Conservation (phyloP, 805 yeast genomes). For the Wickerhamiella siamensis region DNA sequence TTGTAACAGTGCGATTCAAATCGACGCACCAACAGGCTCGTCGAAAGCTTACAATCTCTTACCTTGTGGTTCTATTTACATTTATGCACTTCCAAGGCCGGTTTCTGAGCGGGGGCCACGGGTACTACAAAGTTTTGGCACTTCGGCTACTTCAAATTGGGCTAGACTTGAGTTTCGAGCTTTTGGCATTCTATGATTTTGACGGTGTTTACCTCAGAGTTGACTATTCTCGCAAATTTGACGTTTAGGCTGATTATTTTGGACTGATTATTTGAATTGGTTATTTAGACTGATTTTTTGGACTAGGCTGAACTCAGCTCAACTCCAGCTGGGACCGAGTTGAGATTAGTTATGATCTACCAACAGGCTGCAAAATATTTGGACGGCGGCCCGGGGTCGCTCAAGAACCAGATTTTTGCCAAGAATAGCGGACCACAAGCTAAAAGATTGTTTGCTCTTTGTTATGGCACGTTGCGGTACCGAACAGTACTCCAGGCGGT, state of each 20-base stretch:
- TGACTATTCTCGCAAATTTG: background rate
- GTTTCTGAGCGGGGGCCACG: conserved; percentile 7
- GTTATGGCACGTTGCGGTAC: conserved; percentile 61
- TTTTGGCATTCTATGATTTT: conserved; percentile 6
- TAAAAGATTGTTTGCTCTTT: conserved; percentile 74
- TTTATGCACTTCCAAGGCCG: conserved; percentile 10
- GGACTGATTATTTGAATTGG: background rate
- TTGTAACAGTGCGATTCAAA: background rate
- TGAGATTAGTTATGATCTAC: conserved; percentile 19
- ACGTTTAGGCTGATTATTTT: background rate
- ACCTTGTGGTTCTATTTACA: conserved; percentile 2
- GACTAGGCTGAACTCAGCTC: too few relatives aligned
- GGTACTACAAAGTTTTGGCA: conserved; percentile 5
- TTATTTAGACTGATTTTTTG: too few relatives aligned
- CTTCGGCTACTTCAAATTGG: conserved; percentile 4
- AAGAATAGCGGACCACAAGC: conserved; percentile 44
- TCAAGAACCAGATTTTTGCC: conserved; percentile 27
- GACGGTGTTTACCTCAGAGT: background rate
- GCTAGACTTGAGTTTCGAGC: conserved; percentile 5
- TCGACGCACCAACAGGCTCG: background rate
- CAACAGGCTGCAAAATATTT: conserved; percentile 17
- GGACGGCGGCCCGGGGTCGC: conserved; percentile 19
- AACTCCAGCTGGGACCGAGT: too few relatives aligned
- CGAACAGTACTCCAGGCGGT: conserved; percentile 48
- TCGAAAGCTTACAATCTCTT: conserved; percentile 1